These are phyloP conservation scores for Axilococcus clingmanii DNA, from an alignment of 139 green algal genomes.

Conservation along the genomic window DNA sequence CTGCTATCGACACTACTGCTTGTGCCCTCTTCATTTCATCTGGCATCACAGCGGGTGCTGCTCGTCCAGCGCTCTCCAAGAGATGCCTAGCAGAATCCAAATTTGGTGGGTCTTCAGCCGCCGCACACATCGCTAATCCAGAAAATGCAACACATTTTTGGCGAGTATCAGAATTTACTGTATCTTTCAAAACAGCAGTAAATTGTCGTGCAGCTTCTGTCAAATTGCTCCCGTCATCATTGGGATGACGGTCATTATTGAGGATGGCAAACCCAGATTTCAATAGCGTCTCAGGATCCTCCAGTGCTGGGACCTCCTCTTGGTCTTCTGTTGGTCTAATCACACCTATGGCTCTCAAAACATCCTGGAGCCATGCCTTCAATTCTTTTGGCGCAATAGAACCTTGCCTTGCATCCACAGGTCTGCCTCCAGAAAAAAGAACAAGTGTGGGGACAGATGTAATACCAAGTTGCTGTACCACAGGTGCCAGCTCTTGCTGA, in stretches of 20 bases:
- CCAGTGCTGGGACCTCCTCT: background rate
- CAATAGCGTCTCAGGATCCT: background rate
- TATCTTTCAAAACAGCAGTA: background rate
- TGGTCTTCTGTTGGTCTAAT: no score
- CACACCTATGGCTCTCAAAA: no score
- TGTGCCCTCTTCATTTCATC: background rate
- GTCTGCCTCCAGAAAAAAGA: slow-evolving; percentile 9
- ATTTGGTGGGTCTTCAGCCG: no score
- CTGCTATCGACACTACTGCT: background rate
- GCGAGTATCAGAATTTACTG: background rate
- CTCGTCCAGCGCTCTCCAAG: no score
- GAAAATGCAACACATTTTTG: background rate
- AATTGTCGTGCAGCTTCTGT: no score
- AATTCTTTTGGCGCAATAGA: slow-evolving; percentile 3
- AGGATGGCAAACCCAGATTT: slow-evolving; percentile 1
- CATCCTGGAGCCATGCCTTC: slow-evolving; percentile 5
- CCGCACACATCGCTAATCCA: no score
- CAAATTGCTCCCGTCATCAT: no score
- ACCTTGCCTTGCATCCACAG: slow-evolving; percentile 4
- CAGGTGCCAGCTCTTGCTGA: background rate
- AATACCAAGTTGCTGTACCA: slow-evolving; percentile 9
- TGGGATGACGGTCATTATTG: no score
- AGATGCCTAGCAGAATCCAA: no score
- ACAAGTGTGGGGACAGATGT: slow-evolving; percentile 7
- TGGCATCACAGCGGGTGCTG: no score